Conservation (phyloP, 352 stramenopile genomes). For the Pythium brassicae region DNA sequence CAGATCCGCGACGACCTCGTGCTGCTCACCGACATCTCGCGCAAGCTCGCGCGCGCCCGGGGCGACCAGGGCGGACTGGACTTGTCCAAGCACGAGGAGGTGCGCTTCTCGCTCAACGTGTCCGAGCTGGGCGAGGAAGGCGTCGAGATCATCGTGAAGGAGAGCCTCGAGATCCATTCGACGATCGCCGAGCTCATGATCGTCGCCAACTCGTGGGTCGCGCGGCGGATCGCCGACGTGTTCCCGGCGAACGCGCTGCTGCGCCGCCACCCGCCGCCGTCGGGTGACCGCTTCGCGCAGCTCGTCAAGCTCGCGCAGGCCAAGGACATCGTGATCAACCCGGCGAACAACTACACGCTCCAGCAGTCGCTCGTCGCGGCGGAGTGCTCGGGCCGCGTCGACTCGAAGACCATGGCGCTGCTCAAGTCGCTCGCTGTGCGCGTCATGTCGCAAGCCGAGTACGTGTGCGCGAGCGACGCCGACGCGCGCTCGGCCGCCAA, state of each 20-base stretch:
- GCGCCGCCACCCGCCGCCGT: slow-evolving; percentile 79
- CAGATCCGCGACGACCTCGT: slow-evolving; percentile 49
- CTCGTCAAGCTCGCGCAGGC: slow-evolving; percentile 69
- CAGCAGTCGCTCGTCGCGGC: slow-evolving; percentile 66
- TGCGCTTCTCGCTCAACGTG: slow-evolving; percentile 82
- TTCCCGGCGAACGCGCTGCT: slow-evolving; percentile 86
- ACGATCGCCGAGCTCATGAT: slow-evolving; percentile 95
- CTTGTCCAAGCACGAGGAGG: slow-evolving; percentile 77
- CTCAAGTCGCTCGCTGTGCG: slow-evolving; percentile 92
- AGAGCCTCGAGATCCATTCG: slow-evolving; percentile 91
- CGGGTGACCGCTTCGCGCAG: slow-evolving; percentile 68
- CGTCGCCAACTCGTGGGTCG: slow-evolving; percentile 88
- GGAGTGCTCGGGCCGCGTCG: slow-evolving; percentile 52
- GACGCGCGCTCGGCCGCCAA: slow-evolving; percentile 34
- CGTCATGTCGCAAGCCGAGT: slow-evolving; percentile 94
- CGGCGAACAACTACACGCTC: slow-evolving; percentile 77
- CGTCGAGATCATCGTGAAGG: slow-evolving; percentile 85
- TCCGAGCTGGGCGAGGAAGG: slow-evolving; percentile 64
- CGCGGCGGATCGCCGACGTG: slow-evolving; percentile 68
- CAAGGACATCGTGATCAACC: slow-evolving; percentile 69
- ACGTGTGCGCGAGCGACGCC: slow-evolving; percentile 79
- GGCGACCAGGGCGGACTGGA: slow-evolving; percentile 70
- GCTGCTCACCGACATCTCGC: slow-evolving; percentile 63
- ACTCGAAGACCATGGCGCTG: slow-evolving; percentile 82
- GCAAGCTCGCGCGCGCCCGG: slow-evolving; percentile 47